These are phyloP conservation scores for Trametes meyenii DNA, from an alignment of 768 basidiomycete species.

Conservation along the genomic window DNA sequence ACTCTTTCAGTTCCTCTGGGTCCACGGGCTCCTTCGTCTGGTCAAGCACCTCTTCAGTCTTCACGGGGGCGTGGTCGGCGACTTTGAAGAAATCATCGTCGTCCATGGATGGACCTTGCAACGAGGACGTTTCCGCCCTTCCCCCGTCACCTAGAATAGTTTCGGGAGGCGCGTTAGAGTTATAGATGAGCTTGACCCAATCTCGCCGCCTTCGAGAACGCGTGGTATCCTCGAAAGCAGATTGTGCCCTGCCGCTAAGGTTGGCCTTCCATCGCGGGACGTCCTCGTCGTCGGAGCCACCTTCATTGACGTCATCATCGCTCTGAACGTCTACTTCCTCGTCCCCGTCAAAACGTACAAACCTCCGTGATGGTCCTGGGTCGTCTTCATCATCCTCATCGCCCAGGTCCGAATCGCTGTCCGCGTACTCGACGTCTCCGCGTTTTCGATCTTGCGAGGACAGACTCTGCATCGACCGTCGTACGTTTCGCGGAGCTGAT, in stretches of 20 bases:
- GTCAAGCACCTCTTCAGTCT: conserved; percentile 61
- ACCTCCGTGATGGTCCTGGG: conserved; percentile 25
- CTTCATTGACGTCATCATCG: conserved; percentile 48
- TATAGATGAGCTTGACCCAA: conserved; percentile 88
- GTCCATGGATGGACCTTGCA: conserved; percentile 40
- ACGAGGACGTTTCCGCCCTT: conserved; percentile 1
- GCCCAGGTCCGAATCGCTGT: conserved; percentile 77
- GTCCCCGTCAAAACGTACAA: conserved; percentile 52
- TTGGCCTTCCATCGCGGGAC: conserved; percentile 78
- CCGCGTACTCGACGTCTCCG: conserved; percentile 64
- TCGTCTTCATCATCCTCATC: conserved; percentile 43
- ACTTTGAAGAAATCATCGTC: conserved; percentile 80
- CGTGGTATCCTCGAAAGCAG: conserved; percentile 44
- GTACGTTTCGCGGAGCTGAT: conserved; percentile 45
- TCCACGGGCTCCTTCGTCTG: conserved; percentile 65
- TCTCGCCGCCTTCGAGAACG: conserved; percentile 54
- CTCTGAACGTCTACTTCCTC: conserved; percentile 50
- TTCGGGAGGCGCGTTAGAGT: conserved; percentile 62
- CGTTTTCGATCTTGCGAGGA: conserved; percentile 39
- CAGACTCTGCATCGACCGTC: conserved; percentile 43
- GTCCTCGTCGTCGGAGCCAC: conserved; percentile 40
- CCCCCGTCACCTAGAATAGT: conserved; percentile 52
- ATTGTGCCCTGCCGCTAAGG: conserved; percentile 53
- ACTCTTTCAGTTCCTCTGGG: conserved; percentile 59
- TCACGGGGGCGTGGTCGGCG: conserved; percentile 39